A percentile compares a stretch with the other conserved stretches of the same genome.
Conservation (phyloP, 2,329 filamentous ascomycete species). For the Hypoxylon sp. region DNA sequence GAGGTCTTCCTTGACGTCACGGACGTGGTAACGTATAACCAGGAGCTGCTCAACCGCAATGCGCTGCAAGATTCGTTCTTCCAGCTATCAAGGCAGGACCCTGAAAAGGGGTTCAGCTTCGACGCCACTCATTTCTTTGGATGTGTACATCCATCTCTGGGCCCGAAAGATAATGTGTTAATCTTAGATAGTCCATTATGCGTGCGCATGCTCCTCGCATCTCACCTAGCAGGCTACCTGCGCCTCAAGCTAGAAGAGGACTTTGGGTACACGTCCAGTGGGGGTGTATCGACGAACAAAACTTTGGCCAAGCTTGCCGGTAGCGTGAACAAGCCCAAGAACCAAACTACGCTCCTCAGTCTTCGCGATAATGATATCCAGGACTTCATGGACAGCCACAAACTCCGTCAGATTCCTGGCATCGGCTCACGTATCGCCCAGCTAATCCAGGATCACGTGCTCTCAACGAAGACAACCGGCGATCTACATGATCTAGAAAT, state of each 20-base stretch:
- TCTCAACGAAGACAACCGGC: conserved; percentile 51
- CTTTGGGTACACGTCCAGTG: conserved; percentile 88
- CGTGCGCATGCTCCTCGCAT: conserved; percentile 80
- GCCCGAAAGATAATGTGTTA: conserved; percentile 44
- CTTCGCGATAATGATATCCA: conserved; percentile 70
- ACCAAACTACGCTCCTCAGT: conserved; percentile 86
- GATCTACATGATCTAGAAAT: conserved; percentile 57
- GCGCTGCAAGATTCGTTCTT: conserved; percentile 82
- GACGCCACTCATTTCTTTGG: conserved; percentile 79
- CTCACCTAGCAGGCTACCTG: conserved; percentile 83
- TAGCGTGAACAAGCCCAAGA: conserved; percentile 85
- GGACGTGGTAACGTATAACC: conserved; percentile 87
- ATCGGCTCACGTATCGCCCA: conserved; percentile 86
- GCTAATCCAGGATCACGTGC: conserved; percentile 73
- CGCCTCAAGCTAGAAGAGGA: conserved; percentile 80
- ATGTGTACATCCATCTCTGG: conserved; percentile 58
- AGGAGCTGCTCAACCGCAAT: conserved; percentile 76
- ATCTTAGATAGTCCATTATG: conserved; percentile 59
- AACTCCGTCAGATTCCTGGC: conserved; percentile 85
- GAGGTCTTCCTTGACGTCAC: conserved; percentile 91
- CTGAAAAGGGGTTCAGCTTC: conserved; percentile 84
- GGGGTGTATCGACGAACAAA: conserved; percentile 90
- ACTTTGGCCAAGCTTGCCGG: conserved; percentile 88
- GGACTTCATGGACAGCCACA: conserved; percentile 80
- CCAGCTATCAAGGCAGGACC: conserved; percentile 78